These are phyloP conservation scores for Brettanomyces sp. DNA, from an alignment of 805 yeast species.

Conservation along the genomic window DNA sequence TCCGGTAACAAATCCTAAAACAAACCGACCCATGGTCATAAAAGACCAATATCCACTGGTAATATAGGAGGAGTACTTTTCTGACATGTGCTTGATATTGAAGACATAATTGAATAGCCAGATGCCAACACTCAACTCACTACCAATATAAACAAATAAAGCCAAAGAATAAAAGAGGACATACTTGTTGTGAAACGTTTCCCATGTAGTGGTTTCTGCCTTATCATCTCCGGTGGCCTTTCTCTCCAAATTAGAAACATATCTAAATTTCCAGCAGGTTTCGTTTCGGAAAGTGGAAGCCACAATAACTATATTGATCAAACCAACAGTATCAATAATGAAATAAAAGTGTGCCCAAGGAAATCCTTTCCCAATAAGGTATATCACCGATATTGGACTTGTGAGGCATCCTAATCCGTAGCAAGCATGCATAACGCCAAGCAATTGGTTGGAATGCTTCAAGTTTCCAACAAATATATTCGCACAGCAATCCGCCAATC, in stretches of 20 bases:
- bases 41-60: conserved; percentile 46
- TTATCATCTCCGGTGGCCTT: conserved; percentile 9
- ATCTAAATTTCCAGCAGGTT: conserved; percentile 35
- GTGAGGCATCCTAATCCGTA: conserved; percentile 47
- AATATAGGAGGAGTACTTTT: conserved; percentile 33
- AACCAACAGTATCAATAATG: conserved; percentile 24
- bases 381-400: conserved; percentile 37
- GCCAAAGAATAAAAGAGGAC: conserved; percentile 33
- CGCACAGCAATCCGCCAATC: conserved; percentile 45
- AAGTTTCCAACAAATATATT: conserved; percentile 44
- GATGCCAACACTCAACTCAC: conserved; percentile 42
- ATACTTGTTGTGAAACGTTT: conserved; percentile 24
- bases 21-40: conserved; percentile 38
- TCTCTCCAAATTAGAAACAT: conserved; percentile 8
- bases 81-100: conserved; percentile 29
- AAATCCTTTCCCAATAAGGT: conserved; percentile 27
- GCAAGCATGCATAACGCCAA: conserved; percentile 43
- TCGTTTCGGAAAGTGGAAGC: conserved; percentile 30
- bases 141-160: conserved; percentile 42
- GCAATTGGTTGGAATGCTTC: conserved; percentile 36
- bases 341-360: conserved; percentile 39
- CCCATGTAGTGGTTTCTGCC: conserved; percentile 11
- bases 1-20: conserved; percentile 41
- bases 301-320: conserved; percentile 17
- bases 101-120: conserved; percentile 42